Evolutionary conservation across 163 green algal genomes (phyloP).

Genomic region (Volvox carteri): DNA sequence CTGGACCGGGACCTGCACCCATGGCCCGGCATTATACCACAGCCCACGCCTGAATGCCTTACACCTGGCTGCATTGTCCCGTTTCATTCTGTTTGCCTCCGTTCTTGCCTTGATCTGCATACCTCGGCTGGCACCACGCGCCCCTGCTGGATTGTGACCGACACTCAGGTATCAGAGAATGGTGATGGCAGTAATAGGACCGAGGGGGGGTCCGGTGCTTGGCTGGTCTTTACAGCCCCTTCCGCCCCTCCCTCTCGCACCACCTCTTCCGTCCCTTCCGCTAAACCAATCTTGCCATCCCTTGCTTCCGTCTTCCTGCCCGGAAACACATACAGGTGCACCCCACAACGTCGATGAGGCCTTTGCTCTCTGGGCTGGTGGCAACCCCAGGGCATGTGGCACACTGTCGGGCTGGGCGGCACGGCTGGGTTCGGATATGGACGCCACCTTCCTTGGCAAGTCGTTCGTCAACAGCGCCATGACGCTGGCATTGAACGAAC

Average conservation of each 20-base stretch:
- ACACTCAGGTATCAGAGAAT: too few relatives aligned
- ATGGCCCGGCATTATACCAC: too few relatives aligned
- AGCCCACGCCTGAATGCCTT: too few relatives aligned
- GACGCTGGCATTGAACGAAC: constrained; percentile 6
- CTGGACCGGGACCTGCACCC: too few relatives aligned
- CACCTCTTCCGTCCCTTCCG: not conserved
- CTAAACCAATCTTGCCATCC: not conserved
- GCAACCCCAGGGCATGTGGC: not conserved
- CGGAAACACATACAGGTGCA: constrained; percentile 8
- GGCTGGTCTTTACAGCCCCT: too few relatives aligned
- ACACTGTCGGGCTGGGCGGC: not conserved
- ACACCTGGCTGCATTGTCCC: too few relatives aligned
- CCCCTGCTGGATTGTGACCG: too few relatives aligned
- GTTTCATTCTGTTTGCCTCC: too few relatives aligned
- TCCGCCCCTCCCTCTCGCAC: not conserved
- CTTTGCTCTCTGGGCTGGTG: constrained; percentile 29
- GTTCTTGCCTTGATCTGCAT: too few relatives aligned
- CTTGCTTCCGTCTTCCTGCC: not conserved
- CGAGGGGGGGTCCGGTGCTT: too few relatives aligned
- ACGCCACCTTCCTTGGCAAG: not conserved
- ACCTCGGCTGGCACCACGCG: too few relatives aligned
- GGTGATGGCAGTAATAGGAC: too few relatives aligned
- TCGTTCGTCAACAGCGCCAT: constrained; percentile 25
- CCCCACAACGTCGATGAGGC: constrained; percentile 41
- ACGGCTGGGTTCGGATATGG: constrained; percentile 4